A percentile compares a stretch with the other conserved stretches of the same genome.
phyloP scores from a whole-genome alignment of 148 eudicot species.

The Rhododendron ovatum region DNA sequence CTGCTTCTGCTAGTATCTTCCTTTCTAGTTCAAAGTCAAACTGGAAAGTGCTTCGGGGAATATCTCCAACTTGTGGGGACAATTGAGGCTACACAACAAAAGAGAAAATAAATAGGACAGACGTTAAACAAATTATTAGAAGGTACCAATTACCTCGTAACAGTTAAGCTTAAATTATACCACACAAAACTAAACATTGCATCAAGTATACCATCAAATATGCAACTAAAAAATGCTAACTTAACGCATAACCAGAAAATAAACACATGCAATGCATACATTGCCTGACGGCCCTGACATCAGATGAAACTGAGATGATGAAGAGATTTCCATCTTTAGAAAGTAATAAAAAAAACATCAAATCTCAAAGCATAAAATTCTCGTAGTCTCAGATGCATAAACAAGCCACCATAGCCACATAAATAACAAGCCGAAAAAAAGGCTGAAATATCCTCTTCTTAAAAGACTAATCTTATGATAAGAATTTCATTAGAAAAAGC shows the following conservation, averaged over 20 bases:
- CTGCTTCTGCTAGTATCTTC: conserved; percentile 82
- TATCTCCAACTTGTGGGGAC: conserved; percentile 73
- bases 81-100: conserved; percentile 63
- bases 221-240: not conserved
- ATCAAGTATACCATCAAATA: not conserved
- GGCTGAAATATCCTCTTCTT: not conserved
- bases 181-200: not conserved
- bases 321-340: not conserved
- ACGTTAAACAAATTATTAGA: not conserved
- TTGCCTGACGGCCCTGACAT: not conserved
- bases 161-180: not conserved
- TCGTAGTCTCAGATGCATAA: not conserved
- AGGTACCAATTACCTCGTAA: not conserved
- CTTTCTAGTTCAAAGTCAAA: conserved; percentile 84
- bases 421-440: not conserved
- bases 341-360: not conserved
- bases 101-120: not conserved
- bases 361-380: not conserved
- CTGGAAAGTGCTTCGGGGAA: conserved; percentile 80
- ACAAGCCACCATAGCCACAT: not conserved
- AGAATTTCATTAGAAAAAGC: not conserved
- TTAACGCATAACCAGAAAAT: not conserved
- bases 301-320: not conserved
- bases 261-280: not conserved
- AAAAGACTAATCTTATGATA: not conserved